These are phyloP conservation scores for Candida peoriensis DNA, from an alignment of 805 yeast genomes.

Conservation along the genomic window DNA sequence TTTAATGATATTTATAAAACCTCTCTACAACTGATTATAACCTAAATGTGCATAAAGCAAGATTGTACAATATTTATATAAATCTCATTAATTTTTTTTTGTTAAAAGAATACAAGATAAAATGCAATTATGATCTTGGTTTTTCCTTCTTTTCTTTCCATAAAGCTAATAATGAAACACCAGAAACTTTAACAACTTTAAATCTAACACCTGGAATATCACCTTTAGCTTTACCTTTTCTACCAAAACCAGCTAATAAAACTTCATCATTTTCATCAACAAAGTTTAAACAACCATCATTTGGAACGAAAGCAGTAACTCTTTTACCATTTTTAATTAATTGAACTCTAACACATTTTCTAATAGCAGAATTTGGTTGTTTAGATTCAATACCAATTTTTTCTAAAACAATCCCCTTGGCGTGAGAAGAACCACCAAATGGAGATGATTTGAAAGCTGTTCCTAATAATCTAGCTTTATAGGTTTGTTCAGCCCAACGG, in stretches of 20 bases:
- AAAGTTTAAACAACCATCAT: slow-evolving; percentile 99
- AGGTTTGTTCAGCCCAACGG: slow-evolving; percentile 99
- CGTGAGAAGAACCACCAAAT: slow-evolving; percentile 99
- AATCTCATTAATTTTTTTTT: slow-evolving; percentile 7
- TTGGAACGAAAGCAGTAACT: slow-evolving; percentile 99
- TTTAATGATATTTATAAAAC: neutral
- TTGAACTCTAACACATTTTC: slow-evolving; percentile 99
- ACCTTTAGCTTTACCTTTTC: slow-evolving; percentile 99
- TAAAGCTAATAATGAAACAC: slow-evolving; percentile 98
- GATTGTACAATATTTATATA: slow-evolving; percentile 20
- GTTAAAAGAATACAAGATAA: neutral
- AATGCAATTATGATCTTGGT: slow-evolving; percentile 86
- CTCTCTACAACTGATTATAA: slow-evolving; percentile 3
- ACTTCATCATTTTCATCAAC: slow-evolving; percentile 99
- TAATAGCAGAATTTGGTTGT: slow-evolving; percentile 99
- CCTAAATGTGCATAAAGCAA: slow-evolving; percentile 25
- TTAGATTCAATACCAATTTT: slow-evolving; percentile 99
- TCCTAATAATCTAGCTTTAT: slow-evolving; percentile 98
- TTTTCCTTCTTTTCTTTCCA: slow-evolving; percentile 99
- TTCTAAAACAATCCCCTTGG: slow-evolving; percentile 99
- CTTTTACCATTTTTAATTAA: slow-evolving; percentile 99
- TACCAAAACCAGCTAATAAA: slow-evolving; percentile 99
- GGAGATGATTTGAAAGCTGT: slow-evolving; percentile 99
- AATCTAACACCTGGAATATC: slow-evolving; percentile 99
- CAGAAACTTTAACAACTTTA: slow-evolving; percentile 99